A percentile compares a stretch with the other conserved stretches of the same genome.
Conservation (phyloP, 345 rosid genomes). For the Eucalyptus dawsonii region DNA sequence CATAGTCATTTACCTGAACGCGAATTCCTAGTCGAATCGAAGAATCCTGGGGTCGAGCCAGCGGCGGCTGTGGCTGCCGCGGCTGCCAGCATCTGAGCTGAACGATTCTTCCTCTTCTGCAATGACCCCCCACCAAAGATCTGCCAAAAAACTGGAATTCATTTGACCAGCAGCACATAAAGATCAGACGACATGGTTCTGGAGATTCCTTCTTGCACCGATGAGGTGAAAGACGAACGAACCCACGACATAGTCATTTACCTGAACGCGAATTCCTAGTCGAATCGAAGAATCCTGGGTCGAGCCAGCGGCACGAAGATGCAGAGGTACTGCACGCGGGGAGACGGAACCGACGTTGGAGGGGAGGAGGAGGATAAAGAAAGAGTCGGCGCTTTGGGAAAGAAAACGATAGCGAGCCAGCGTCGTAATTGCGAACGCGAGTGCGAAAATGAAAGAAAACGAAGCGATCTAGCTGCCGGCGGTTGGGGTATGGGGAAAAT, state of each 20-base stretch:
- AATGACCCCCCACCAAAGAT: neutral
- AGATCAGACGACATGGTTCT: neutral
- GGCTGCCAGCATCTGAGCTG: neutral
- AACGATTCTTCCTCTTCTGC: neutral
- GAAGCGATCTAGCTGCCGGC: no score
- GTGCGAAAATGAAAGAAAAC: no score
- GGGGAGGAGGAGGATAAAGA: neutral
- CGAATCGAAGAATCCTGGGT: neutral
- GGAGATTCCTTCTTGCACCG: neutral
- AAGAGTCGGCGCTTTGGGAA: neutral
- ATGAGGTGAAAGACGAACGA: neutral
- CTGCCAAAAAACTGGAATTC: neutral
- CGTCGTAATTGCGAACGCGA: accelerated
- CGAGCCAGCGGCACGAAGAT: neutral
- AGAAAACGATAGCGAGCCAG: no score
- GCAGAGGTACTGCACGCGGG: neutral
- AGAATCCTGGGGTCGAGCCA: neutral
- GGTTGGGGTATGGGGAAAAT: no score
- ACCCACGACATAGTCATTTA: neutral
- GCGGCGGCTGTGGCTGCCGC: accelerated
- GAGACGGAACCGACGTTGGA: neutral
- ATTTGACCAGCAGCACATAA: neutral
- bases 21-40: neutral
- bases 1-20: neutral
- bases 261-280: neutral